Evolutionary conservation across 345 rosid species (phyloP).

Genomic region (Rhizophora mangle): DNA sequence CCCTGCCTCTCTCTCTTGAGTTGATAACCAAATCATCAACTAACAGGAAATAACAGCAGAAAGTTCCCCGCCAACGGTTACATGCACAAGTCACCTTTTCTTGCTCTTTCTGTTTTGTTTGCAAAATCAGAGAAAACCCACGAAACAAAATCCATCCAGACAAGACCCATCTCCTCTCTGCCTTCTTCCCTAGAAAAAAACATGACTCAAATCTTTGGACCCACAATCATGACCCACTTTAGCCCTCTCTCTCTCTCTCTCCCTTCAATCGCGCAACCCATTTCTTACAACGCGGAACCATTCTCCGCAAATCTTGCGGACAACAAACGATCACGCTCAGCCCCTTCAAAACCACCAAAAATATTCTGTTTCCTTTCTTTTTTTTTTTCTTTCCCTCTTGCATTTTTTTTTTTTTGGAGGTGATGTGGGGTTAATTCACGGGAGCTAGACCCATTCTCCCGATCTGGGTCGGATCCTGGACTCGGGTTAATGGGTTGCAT

Average conservation of each 20-base stretch:
- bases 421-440: constrained; percentile 41
- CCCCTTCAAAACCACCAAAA: not conserved
- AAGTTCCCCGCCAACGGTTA: not conserved
- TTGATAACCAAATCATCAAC: constrained; percentile 13
- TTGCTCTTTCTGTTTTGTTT: constrained; percentile 3
- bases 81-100: constrained; percentile 19
- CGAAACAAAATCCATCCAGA: not conserved
- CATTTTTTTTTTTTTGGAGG: constrained; percentile 21
- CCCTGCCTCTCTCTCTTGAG: not conserved
- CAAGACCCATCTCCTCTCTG: not conserved
- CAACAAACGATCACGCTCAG: constrained; percentile 16
- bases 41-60: constrained; percentile 17
- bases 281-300: not conserved
- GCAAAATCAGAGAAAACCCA: constrained; percentile 28
- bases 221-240: constrained; percentile 29
- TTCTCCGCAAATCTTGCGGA: constrained; percentile 47
- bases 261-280: constrained; percentile 34
- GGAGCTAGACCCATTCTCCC: constrained; percentile 42
- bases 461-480: constrained; percentile 51
- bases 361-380: constrained; percentile 6
- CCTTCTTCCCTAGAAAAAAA: constrained; percentile 9
- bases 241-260: constrained; percentile 8
- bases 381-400: not conserved
- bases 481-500: constrained; percentile 71
- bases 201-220: constrained; percentile 37